Evolutionary conservation across 108 stramenopile species (phyloP).

Genomic region (Ochromonas danica): DNA sequence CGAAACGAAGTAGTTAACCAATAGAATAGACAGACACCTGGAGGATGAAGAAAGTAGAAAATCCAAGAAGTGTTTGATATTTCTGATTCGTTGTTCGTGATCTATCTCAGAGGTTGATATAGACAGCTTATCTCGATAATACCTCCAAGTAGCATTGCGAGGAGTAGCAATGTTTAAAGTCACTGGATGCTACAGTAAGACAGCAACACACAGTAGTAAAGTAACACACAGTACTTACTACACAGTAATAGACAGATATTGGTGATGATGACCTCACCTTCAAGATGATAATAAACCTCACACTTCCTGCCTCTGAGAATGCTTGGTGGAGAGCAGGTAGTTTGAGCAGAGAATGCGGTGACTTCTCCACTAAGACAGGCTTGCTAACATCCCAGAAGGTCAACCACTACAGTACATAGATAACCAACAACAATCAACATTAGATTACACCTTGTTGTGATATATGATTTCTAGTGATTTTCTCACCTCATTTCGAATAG

Average conservation of each 20-base stretch:
- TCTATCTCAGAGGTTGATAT: neutral
- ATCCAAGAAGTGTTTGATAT: neutral
- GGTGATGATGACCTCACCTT: neutral
- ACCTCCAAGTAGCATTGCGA: neutral
- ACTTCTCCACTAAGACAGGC: neutral
- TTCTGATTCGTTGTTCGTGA: neutral
- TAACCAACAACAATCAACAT: too few relatives aligned
- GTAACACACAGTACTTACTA: neutral
- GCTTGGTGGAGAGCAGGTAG: neutral
- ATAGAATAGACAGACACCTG: too few relatives aligned
- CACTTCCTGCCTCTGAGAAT: neutral
- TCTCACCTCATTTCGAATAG: too few relatives aligned
- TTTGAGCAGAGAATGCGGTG: conserved; percentile 7
- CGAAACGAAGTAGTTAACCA: too few relatives aligned
- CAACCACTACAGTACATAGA: neutral
- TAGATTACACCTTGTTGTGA: too few relatives aligned
- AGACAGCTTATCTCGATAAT: neutral
- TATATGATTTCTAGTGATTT: too few relatives aligned
- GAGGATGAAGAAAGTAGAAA: neutral
- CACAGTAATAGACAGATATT: neutral
- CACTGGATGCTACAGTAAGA: neutral
- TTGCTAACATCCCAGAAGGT: neutral
- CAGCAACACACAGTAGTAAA: neutral
- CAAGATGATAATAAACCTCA: neutral
- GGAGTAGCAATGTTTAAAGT: neutral